Conservation (phyloP, 208 protist species). For the Trypanosoma scelopori region DNA sequence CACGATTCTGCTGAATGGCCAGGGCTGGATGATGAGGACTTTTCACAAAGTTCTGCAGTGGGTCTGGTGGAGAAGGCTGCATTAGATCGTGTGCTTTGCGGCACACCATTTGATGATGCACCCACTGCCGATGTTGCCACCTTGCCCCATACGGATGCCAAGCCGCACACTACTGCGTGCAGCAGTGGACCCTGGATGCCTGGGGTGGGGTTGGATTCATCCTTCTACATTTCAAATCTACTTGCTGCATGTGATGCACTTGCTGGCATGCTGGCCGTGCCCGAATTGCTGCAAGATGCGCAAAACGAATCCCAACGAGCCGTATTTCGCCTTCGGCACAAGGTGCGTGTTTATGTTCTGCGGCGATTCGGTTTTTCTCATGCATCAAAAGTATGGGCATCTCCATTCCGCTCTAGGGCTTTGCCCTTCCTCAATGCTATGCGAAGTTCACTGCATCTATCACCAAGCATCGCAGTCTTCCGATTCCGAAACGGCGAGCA, state of each 20-base stretch:
- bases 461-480: conserved; percentile 8
- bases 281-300: background rate
- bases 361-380: conserved; percentile 29
- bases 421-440: conserved; percentile 38
- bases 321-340: conserved; percentile 23
- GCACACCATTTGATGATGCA: background rate
- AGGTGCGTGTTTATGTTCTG: conserved; percentile 28
- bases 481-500: conserved; percentile 23
- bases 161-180: background rate
- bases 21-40: background rate
- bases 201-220: conserved; percentile 38
- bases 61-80: conserved; percentile 15
- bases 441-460: conserved; percentile 17
- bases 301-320: conserved; percentile 15
- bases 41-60: background rate
- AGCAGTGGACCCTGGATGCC: conserved; percentile 25
- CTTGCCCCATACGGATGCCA: too few species aligned
- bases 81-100: conserved; percentile 12
- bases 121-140: background rate
- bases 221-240: conserved; percentile 34
- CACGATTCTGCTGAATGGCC: conserved; percentile 13
- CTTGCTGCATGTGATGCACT: conserved; percentile 42
- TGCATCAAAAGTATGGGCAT: conserved; percentile 23
- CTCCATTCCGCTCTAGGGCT: conserved; percentile 18
- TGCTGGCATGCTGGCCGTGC: conserved; percentile 25